A percentile compares a stretch with the other conserved stretches of the same genome.
Evolutionary conservation across 2,329 filamentous ascomycete genomes (phyloP).

Genomic region (Exophiala calicioides): DNA sequence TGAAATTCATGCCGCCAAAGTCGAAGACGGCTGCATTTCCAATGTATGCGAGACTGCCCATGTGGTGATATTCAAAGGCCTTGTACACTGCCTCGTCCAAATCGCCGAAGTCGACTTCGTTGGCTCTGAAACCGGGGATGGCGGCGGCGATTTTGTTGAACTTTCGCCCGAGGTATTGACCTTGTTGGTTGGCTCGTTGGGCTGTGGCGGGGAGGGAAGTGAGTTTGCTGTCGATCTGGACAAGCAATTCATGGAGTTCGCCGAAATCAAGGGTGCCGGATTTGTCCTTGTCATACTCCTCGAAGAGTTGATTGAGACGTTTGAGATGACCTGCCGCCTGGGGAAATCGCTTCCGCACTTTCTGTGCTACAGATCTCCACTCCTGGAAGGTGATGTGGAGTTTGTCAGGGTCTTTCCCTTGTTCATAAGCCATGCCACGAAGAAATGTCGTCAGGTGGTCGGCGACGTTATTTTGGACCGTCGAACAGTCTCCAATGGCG

Average conservation of each 20-base stretch:
- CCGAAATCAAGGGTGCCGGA: constrained; percentile 91
- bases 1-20: constrained; percentile 75
- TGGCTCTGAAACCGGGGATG: constrained; percentile 71
- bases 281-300: constrained; percentile 88
- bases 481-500: constrained; percentile 92
- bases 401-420: constrained; percentile 84
- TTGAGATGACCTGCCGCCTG: constrained; percentile 85
- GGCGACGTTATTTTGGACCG: constrained; percentile 95
- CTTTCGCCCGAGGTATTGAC: constrained; percentile 86
- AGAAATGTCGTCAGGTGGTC: constrained; percentile 90
- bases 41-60: constrained; percentile 90
- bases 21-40: constrained; percentile 97
- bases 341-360: constrained; percentile 85
- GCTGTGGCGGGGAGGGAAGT: constrained; percentile 94
- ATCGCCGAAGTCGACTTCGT: constrained; percentile 84
- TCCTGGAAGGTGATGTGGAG: constrained; percentile 82
- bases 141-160: constrained; percentile 86
- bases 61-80: constrained; percentile 89
- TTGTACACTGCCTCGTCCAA: constrained; percentile 90
- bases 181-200: constrained; percentile 94
- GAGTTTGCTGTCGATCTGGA: constrained; percentile 91
- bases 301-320: constrained; percentile 86
- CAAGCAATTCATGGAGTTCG: constrained; percentile 83
- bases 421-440: constrained; percentile 85
- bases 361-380: constrained; percentile 81